Evolutionary conservation across 805 yeast species (phyloP).

Genomic region (Cyberlindnera mississippiensis): DNA sequence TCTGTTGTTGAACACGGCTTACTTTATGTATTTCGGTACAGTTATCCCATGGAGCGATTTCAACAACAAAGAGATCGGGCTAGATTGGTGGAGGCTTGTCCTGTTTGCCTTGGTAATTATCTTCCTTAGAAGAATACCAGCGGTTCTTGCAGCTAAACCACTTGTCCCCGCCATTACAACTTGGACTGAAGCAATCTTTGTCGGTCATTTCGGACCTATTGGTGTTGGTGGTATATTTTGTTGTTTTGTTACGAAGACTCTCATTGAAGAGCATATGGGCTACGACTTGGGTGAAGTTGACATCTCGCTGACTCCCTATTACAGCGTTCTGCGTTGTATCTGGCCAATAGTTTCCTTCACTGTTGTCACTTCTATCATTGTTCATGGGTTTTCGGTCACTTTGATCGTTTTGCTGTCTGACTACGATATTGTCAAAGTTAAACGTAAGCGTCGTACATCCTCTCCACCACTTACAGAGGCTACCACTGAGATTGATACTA

Average conservation of each 20-base stretch:
- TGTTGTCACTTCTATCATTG: constrained; percentile 77
- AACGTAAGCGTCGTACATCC: neutral
- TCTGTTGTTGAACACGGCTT: constrained; percentile 72
- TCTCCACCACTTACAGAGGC: constrained; percentile 1
- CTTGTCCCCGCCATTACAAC: constrained; percentile 80
- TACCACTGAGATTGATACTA: constrained; percentile 4
- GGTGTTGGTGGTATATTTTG: constrained; percentile 94
- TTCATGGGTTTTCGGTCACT: constrained; percentile 89
- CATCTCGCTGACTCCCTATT: constrained; percentile 53
- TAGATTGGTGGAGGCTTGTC: constrained; percentile 74
- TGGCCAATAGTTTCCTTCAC: constrained; percentile 85
- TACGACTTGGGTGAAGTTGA: constrained; percentile 34
- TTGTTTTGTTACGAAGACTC: constrained; percentile 69
- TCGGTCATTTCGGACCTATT: constrained; percentile 95
- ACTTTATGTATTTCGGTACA: constrained; percentile 88
- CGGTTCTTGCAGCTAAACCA: constrained; percentile 67
- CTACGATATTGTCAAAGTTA: constrained; percentile 8
- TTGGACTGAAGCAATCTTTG: constrained; percentile 91
- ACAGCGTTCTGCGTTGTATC: constrained; percentile 43
- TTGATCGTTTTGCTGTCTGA: constrained; percentile 30
- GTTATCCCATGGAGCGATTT: constrained; percentile 84
- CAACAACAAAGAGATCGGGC: constrained; percentile 57
- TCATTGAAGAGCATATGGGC: constrained; percentile 41
- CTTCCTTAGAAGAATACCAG: constrained; percentile 77
- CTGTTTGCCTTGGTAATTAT: constrained; percentile 69